phyloP scores from a whole-genome alignment of 2,329 filamentous ascomycete species.

The Leptographium wingfieldii region DNA sequence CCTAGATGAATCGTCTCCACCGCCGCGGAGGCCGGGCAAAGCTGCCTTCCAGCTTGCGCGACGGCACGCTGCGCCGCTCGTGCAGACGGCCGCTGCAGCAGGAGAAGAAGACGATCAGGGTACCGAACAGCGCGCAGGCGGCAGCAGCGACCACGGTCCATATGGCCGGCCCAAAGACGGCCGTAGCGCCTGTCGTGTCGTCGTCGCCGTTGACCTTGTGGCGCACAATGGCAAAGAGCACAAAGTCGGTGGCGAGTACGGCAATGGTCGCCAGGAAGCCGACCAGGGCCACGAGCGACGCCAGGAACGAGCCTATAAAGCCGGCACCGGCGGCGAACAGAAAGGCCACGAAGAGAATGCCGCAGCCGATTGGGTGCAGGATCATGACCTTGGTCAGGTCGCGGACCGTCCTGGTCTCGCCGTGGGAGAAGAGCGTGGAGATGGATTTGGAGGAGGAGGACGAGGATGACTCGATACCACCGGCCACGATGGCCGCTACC shows the following conservation, averaged over 20 bases:
- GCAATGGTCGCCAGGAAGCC: constrained; percentile 36
- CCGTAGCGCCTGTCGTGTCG: constrained; percentile 22
- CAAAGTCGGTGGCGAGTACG: constrained; percentile 43
- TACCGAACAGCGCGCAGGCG: constrained; percentile 40
- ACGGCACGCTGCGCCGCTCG: constrained; percentile 17
- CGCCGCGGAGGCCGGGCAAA: constrained; percentile 14
- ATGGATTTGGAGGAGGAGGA: constrained; percentile 17
- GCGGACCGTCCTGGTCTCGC: constrained; percentile 21
- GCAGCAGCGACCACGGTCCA: constrained; percentile 48
- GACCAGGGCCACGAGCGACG: constrained; percentile 34
- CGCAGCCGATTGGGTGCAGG: constrained; percentile 48
- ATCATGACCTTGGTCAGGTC: constrained; percentile 46
- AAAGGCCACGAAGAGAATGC: constrained; percentile 45
- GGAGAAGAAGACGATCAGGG: constrained; percentile 45
- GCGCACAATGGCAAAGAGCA: constrained; percentile 39
- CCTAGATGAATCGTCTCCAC: neutral
- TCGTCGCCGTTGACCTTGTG: constrained; percentile 43
- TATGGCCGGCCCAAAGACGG: constrained; percentile 39
- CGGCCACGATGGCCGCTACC: constrained; percentile 26
- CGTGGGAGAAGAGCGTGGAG: constrained; percentile 29
- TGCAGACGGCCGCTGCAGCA: constrained; percentile 42
- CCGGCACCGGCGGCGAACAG: constrained; percentile 39
- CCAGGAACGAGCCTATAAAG: constrained; percentile 37
- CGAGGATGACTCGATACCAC: neutral
- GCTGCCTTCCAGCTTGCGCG: constrained; percentile 17